These are phyloP conservation scores for Hura crepitans DNA, from an alignment of 441 rosid species.

Conservation along the genomic window DNA sequence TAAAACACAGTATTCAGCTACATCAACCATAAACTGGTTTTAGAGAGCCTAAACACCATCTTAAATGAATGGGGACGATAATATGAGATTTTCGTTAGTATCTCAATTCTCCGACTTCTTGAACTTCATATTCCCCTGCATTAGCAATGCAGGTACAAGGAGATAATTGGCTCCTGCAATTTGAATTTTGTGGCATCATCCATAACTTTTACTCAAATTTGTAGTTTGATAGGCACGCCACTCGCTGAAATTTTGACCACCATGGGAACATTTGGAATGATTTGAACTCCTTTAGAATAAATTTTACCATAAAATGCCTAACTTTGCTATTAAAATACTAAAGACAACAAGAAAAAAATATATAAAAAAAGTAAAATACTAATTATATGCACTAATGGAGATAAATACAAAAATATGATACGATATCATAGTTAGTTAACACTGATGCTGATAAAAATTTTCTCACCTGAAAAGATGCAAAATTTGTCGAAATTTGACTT, in stretches of 20 bases:
- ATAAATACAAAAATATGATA: neutral
- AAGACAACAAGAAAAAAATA: neutral
- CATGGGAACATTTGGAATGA: neutral
- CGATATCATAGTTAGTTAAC: neutral
- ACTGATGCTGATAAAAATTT: neutral
- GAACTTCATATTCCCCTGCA: too few relatives aligned
- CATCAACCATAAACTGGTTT: conserved; percentile 1
- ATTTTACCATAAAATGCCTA: neutral
- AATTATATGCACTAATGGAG: neutral
- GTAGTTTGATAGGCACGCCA: neutral
- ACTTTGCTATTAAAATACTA: neutral
- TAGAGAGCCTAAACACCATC: neutral
- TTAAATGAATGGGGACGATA: neutral
- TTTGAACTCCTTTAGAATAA: neutral
- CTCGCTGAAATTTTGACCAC: neutral
- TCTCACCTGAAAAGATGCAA: conserved; percentile 68
- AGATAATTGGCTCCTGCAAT: neutral
- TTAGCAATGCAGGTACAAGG: neutral
- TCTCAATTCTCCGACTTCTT: neutral
- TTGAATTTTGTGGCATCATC: neutral
- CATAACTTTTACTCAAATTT: neutral
- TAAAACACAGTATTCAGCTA: neutral
- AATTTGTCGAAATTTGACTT: conserved; percentile 67
- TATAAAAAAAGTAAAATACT: neutral
- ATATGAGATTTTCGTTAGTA: neutral